Percentiles rank a stretch among this genome's conserved stretches.
Conservation (phyloP, 805 yeast species). For the Naumovozyma dairenensis region DNA sequence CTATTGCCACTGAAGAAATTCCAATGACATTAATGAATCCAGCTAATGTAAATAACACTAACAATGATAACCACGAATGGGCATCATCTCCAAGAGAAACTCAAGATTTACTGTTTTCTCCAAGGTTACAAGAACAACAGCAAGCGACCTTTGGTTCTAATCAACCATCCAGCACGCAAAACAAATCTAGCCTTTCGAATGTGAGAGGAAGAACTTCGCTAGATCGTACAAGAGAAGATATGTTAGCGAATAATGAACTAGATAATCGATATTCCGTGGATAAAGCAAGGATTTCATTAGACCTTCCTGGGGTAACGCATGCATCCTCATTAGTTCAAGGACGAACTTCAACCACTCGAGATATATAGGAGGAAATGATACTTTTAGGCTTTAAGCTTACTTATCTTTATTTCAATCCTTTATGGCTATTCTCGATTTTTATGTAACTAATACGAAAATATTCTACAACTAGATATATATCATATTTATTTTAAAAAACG, state of each 20-base stretch:
- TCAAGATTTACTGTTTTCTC: constrained; percentile 20
- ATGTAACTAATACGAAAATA: no score
- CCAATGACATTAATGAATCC: constrained; percentile 24
- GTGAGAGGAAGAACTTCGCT: constrained; percentile 31
- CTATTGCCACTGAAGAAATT: constrained; percentile 33
- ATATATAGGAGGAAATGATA: no score
- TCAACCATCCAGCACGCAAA: constrained; percentile 1
- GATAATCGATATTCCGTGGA: constrained; percentile 32
- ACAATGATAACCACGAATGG: constrained; percentile 12
- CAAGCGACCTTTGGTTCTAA: no score
- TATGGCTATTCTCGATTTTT: no score
- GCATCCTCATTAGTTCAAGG: constrained; percentile 25
- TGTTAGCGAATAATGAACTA: constrained; percentile 30
- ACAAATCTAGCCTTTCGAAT: constrained; percentile 1
- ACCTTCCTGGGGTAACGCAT: constrained; percentile 33
- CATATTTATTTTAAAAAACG: no score
- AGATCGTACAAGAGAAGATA: constrained; percentile 31
- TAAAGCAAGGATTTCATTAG: constrained; percentile 33
- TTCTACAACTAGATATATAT: no score
- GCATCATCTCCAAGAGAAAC: constrained; percentile 20
- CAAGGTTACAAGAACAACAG: constrained; percentile 5
- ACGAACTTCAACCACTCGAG: not conserved
- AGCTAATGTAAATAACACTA: constrained; percentile 23
- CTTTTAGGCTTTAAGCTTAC: no score
- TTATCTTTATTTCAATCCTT: no score